A percentile compares a stretch with the other conserved stretches of the same genome.
These are phyloP conservation scores for Ophiostoma sp. DNA, from an alignment of 2,329 filamentous ascomycete genomes.

Conservation along the genomic window DNA sequence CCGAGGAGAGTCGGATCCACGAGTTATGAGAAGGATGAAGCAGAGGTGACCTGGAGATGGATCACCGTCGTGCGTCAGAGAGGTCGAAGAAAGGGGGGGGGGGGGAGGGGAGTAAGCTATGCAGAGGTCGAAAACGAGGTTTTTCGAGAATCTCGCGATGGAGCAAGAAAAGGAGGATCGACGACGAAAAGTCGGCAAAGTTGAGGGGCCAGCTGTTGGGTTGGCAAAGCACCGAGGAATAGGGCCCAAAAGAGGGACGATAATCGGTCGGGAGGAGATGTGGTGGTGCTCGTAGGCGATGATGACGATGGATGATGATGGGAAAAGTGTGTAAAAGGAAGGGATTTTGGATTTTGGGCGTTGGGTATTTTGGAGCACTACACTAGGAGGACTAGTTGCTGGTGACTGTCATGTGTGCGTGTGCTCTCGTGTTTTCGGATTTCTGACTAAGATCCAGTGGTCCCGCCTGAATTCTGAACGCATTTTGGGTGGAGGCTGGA, in stretches of 20 bases:
- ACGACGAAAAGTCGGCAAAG: constrained; percentile 12
- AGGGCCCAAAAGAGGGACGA: constrained; percentile 19
- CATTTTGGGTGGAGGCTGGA: constrained; percentile 23
- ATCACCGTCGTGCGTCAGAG: constrained; percentile 15
- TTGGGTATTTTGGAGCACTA: constrained; percentile 15
- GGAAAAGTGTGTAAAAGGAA: constrained; percentile 20
- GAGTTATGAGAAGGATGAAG: not conserved
- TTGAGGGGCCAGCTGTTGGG: constrained; percentile 17
- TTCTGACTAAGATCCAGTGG: constrained; percentile 20
- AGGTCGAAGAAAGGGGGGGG: not conserved
- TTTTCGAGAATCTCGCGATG: constrained; percentile 20
- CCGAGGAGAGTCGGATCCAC: constrained; percentile 4
- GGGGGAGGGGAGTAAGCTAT: not conserved
- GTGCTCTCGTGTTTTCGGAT: constrained; percentile 21
- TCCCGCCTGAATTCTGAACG: not conserved
- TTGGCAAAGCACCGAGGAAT: constrained; percentile 21
- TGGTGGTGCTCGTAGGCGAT: constrained; percentile 14
- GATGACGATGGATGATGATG: constrained; percentile 21
- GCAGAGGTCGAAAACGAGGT: constrained; percentile 15
- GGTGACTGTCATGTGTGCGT: constrained; percentile 22
- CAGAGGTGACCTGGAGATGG: constrained; percentile 6
- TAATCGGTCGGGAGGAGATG: constrained; percentile 16
- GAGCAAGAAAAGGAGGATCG: constrained; percentile 12
- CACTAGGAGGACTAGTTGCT: not conserved
- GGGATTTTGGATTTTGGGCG: constrained; percentile 19